Evolutionary conservation across 2,329 filamentous ascomycete genomes (phyloP), one percentile per base, ranked within the genome.

Genomic region (Colletotrichum sp.): DNA sequence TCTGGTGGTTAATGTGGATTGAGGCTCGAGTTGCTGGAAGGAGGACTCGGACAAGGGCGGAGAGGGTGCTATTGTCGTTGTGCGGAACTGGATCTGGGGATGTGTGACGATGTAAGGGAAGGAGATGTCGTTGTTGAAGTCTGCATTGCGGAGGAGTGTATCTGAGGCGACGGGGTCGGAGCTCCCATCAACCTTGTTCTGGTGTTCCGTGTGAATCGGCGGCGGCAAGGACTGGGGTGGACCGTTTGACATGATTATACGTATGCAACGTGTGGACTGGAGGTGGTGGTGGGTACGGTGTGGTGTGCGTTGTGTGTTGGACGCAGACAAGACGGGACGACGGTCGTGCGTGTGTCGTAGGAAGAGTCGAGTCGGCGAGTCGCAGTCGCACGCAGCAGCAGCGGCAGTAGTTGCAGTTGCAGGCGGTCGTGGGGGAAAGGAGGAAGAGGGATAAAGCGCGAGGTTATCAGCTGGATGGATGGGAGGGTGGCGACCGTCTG

Each of bases 31-130:
- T 8, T 66, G 69, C 73, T 66, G 76, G 74, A 67, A 76, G 66
- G 52, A 78, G 55, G 77, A 77, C 28, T 81, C 79, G 39, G 79
- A 79, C 63, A 81, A 59, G 28, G 81, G 80, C 52, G 83, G 83
- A 64, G 85, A 86, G 57, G 86, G 85, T 28, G 85, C 83, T 79
- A 84, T 86, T 16, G 84, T 86, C 76, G 84, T 84, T 60, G 85
- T 83, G 69, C 82, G 80, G 77, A 87, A 87, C 75, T 81, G 81
- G 52, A 83, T 79, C 65, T 81, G 81, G 24, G 70, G 78, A 75
- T 79, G 78, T 49, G 70, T 36, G 39, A 73, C 64, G 57, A 73
- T 44, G 63, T 79, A 79, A 26, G 76, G 72, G 71, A 78, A 75
- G 30, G 78, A 75, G 69, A 55, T 63, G 65, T 78, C 73, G 68